Base-by-base conservation (phyloP, 2,329 filamentous ascomycete species). In the Pseudogymnoascus sp. region DNA sequence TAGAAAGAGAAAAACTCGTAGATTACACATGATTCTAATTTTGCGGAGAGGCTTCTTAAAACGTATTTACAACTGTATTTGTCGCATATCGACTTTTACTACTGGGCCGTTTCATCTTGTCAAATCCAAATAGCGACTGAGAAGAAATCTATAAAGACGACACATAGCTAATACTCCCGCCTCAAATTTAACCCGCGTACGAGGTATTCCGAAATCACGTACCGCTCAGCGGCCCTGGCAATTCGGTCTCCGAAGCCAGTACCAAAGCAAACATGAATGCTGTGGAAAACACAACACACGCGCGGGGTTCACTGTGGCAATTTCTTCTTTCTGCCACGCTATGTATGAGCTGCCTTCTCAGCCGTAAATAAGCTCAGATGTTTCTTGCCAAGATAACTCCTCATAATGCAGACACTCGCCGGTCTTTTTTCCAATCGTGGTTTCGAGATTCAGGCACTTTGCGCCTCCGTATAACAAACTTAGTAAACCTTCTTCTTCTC, bases 401-500 rank as follows among this genome's bases (percentile, higher is more conserved):
- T 41, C 67, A 65, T 67, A 70, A 71, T 70, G 68, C 66, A 66
- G 64, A 65, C 66, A 62, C 35, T 43, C 53, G 61, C 50, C 14
- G 10, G 40, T 24, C 60, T 60, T 61, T 66, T 50, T 61, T 65
- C 62, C 65, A 63, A 56, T 62, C 65, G 24, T 62, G 22, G 40
- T 60, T 62, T 35, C 59, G 60, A 31, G 56, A 53, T 50, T 60
- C 22, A 59, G 65, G 46, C 31, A 33, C 38, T 43, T 62, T 59
- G 40, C 37, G 37, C 56, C 37, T 24, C 16, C 37, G 40, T 24
- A 61, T 62, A 43, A 38, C 16, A 12, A 24, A 53, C 64, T 65
- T 84, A 99, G 81, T 99, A 99, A 70, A 99, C 95, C 85, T 99
- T 99, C 88, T 99, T 99, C 90, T 99, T 99, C 86, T 99, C 95